These are phyloP conservation scores for Sphenostylis stenocarpa DNA, from an alignment of 306 rosid genomes.

Conservation along the genomic window DNA sequence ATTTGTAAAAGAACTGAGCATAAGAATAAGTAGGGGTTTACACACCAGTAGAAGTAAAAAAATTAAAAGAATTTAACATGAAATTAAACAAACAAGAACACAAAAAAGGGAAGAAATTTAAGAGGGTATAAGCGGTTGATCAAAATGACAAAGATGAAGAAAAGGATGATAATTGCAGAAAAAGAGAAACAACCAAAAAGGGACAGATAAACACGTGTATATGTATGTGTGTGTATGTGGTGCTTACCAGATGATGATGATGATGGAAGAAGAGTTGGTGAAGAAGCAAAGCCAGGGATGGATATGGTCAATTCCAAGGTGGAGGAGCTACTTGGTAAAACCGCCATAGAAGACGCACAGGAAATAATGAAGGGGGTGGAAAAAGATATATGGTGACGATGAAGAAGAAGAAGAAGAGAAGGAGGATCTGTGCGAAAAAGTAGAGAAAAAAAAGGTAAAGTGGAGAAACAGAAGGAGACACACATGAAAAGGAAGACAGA, in stretches of 20 bases:
- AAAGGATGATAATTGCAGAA: neutral
- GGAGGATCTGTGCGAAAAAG: slow-evolving; percentile 20
- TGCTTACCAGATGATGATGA: slow-evolving; percentile 63
- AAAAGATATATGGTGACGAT: neutral
- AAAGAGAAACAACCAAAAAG: neutral
- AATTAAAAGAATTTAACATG: too few relatives aligned
- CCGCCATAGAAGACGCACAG: slow-evolving; percentile 53
- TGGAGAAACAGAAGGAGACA: slow-evolving; percentile 32
- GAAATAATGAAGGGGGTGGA: neutral
- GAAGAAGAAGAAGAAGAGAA: slow-evolving; percentile 5
- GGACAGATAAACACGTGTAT: neutral
- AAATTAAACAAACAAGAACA: slow-evolving; percentile 5
- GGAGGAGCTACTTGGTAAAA: slow-evolving; percentile 57
- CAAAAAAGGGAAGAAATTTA: neutral
- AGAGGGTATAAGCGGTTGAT: neutral
- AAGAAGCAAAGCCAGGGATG: slow-evolving; percentile 68
- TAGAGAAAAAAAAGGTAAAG: slow-evolving; percentile 52
- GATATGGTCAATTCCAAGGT: slow-evolving; percentile 83
- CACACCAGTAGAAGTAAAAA: neutral
- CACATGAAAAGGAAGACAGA: slow-evolving; percentile 38
- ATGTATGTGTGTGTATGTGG: neutral
- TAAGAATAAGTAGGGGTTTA: neutral
- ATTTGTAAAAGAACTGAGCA: neutral
- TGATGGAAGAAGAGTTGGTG: slow-evolving; percentile 52
- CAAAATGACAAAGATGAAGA: neutral